phyloP scores from a whole-genome alignment of 164 flowering plant species.

The Umbilicus rupestris region DNA sequence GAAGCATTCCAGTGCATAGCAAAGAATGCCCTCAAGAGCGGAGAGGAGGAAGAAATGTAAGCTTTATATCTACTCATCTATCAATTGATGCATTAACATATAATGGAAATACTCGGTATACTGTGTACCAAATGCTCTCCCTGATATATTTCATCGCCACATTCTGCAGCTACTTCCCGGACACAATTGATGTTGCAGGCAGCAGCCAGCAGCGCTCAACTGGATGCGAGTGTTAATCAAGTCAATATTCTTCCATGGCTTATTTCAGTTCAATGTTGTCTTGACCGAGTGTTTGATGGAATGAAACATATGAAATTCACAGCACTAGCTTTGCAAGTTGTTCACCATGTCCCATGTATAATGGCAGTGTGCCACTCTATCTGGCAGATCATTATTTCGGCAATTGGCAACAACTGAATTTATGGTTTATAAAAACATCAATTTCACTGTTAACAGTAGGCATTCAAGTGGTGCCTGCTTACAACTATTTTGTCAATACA shows the following conservation, averaged over 20 bases:
- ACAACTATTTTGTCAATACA: too few species aligned
- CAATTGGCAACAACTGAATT: not conserved
- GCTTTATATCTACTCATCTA: slow-evolving; percentile 12
- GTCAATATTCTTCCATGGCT: not conserved
- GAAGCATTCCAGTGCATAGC: slow-evolving; percentile 84
- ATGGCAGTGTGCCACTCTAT: not conserved
- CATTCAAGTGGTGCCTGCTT: too few species aligned
- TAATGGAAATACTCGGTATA: not conserved
- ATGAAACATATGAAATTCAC: not conserved
- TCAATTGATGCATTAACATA: not conserved
- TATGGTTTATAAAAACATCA: too few species aligned
- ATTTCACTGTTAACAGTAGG: too few species aligned
- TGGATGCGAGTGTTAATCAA: slow-evolving; percentile 9
- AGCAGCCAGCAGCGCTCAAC: slow-evolving; percentile 16
- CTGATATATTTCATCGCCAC: not conserved
- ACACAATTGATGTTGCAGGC: slow-evolving; percentile 57
- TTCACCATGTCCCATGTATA: not conserved
- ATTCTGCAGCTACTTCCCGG: slow-evolving; percentile 52
- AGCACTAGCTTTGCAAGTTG: not conserved
- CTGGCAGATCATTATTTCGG: not conserved
- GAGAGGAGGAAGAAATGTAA: slow-evolving; percentile 81
- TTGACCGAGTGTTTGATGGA: not conserved
- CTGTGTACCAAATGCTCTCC: too few species aligned
- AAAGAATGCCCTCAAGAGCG: slow-evolving; percentile 76
- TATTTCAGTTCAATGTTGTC: not conserved